Conservation (phyloP, 768 basidiomycete species). For the Leccinum uliginosum region DNA sequence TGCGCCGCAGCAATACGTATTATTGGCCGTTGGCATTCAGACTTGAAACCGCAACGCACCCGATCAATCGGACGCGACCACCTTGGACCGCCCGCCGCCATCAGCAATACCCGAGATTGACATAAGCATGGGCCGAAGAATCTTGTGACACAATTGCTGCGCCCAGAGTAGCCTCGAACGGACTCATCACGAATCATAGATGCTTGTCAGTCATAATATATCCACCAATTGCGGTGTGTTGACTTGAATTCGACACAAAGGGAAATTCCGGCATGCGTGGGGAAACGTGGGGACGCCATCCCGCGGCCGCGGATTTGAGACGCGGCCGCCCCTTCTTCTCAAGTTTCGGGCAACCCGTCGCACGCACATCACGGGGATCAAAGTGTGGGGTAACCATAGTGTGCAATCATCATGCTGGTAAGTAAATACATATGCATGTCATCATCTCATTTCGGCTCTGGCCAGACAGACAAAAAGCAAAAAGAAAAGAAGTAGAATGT, state of each 20-base stretch:
- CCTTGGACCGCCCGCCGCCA: not conserved
- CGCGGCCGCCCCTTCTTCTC: conserved; percentile 4
- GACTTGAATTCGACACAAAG: not conserved
- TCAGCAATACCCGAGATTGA: not conserved
- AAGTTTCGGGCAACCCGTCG: not conserved
- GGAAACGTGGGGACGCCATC: conserved; percentile 1
- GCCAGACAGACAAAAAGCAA: not conserved
- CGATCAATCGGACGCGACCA: not conserved
- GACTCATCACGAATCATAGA: not conserved
- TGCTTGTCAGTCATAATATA: not conserved
- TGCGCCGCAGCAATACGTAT: not conserved
- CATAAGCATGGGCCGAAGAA: too few species aligned
- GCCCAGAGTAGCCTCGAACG: not conserved
- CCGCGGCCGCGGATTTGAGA: conserved; percentile 17
- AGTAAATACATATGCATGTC: not conserved
- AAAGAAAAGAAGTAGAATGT: not conserved
- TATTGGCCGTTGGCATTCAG: not conserved
- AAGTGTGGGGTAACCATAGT: conserved; percentile 19
- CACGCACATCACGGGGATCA: not conserved
- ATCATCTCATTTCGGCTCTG: conserved; percentile 1
- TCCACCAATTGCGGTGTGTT: conserved; percentile 4
- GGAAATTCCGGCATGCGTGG: conserved; percentile 6
- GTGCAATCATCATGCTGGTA: not conserved
- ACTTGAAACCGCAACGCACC: conserved; percentile 3
- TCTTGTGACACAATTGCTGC: not conserved